Evolutionary conservation across 805 yeast species (phyloP).

Genomic region (Candida montana): DNA sequence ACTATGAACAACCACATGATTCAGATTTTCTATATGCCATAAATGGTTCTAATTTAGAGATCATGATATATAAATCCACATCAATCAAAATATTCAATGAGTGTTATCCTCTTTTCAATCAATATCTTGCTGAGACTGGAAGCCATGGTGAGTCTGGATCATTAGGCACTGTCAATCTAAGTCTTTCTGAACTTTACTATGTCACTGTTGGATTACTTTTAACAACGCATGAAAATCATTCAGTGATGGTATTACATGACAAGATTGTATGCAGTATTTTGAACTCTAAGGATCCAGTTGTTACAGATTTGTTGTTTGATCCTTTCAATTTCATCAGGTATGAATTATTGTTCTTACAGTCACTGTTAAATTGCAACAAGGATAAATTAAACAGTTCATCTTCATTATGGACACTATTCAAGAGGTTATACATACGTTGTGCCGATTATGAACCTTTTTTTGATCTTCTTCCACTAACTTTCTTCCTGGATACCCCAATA

Average conservation of each 20-base stretch:
- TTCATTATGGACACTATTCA: conserved; percentile 31
- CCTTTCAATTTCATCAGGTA: conserved; percentile 10
- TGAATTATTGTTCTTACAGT: conserved; percentile 19
- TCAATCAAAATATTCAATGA: conserved; percentile 26
- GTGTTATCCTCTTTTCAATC: conserved; percentile 24
- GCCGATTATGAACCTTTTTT: not conserved
- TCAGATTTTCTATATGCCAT: conserved; percentile 10
- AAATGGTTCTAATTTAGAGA: conserved; percentile 22
- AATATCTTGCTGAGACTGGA: conserved; percentile 1
- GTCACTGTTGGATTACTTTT: conserved; percentile 30
- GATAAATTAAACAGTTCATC: conserved; percentile 35
- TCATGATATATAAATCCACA: conserved; percentile 30
- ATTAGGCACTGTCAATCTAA: too few species aligned
- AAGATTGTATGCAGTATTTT: conserved; percentile 19
- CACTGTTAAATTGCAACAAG: conserved; percentile 28
- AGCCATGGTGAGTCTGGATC: too few species aligned
- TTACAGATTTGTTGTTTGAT: conserved; percentile 2
- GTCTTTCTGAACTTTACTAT: too few species aligned
- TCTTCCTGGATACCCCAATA: conserved; percentile 19
- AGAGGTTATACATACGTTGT: conserved; percentile 22
- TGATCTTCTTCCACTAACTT: not conserved
- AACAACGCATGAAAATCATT: conserved; percentile 33
- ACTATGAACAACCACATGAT: conserved; percentile 4
- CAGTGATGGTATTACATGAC: conserved; percentile 28
- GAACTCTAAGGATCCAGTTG: not conserved